Evolutionary conservation across 2,329 filamentous ascomycete species (phyloP).

Genomic region (Fonsecaea monophora): DNA sequence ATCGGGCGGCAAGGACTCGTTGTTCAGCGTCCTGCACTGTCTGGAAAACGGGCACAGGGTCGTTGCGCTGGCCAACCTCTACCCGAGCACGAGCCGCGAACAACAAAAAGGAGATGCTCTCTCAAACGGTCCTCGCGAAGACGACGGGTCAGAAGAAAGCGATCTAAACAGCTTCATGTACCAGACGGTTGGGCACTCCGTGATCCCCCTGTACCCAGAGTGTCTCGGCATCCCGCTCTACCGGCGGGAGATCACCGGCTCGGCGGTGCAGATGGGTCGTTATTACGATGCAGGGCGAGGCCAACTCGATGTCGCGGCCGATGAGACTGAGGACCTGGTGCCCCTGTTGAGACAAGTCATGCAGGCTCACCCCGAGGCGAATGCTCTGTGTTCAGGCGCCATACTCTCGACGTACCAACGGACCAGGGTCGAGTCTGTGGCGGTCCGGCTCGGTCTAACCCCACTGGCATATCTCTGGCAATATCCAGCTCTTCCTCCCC

Average conservation of each 20-base stretch:
- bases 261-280: slow-evolving; percentile 71
- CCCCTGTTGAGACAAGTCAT: slow-evolving; percentile 74
- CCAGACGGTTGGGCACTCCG: slow-evolving; percentile 89
- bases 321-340: slow-evolving; percentile 89
- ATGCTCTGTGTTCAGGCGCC: slow-evolving; percentile 87
- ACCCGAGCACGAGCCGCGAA: slow-evolving; percentile 58
- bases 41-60: slow-evolving; percentile 82
- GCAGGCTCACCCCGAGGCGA: slow-evolving; percentile 74
- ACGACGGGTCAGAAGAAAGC: slow-evolving; percentile 52
- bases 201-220: slow-evolving; percentile 82
- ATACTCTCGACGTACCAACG: slow-evolving; percentile 96
- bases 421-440: slow-evolving; percentile 92
- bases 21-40: slow-evolving; percentile 92
- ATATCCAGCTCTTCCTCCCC: slow-evolving; percentile 73
- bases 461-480: slow-evolving; percentile 93
- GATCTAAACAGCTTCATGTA: slow-evolving; percentile 99
- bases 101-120: not conserved
- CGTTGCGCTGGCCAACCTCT: slow-evolving; percentile 86
- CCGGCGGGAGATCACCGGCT: slow-evolving; percentile 75
- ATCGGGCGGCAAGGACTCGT: slow-evolving; percentile 96
- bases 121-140: not conserved
- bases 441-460: slow-evolving; percentile 78
- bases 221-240: slow-evolving; percentile 85
- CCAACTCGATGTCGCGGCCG: slow-evolving; percentile 46
- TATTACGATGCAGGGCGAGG: slow-evolving; percentile 65